Base-by-base conservation (phyloP, 176 grass and related monocot species). In the Tillandsia leiboldiana region DNA sequence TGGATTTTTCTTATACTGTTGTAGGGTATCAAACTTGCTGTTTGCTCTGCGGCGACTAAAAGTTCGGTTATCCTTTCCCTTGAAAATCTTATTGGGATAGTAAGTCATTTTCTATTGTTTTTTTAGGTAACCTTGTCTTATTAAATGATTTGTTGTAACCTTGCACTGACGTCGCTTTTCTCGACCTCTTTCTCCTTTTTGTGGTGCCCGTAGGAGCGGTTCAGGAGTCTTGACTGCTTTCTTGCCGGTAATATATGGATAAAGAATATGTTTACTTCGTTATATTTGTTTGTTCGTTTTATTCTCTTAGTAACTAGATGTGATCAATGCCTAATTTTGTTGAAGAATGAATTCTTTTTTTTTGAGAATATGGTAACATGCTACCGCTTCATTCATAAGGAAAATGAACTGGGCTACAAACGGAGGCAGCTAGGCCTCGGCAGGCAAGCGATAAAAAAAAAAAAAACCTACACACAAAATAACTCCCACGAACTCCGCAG, bases 1-100 rank as follows among this genome's bases (percentile, higher is more conserved):
- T 33, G 11, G 81, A 14, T 56, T 29, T 76, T 74, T 77, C 26
- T 29, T 69, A 67, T 64, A 66, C 64, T 87, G 67, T 47, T 91
- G 49, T 74, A 97, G 93, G 89, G 84, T 75, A 90, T 97, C 79
- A 97, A 90, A 75, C 86, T 97, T 83, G 82, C 93, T 72, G 89
- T 97, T 83, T 97, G 89, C 73, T 97, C 93, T 68, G 93, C 93
- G 9, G 93, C 89, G 79, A 97, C 93, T 81, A 97, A 97, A 85
- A 90, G 89, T 87, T 97, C 89, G 15, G 89, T 97, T 26, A 79
- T 97, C 63, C 11, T 97, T 28, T 87, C 81, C 64, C 84, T 97
- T 69, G 89, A 92, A 81, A 92, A 80, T 73, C 93, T 96, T 81
- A 85, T 97, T 79, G 93, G 93, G 77, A 72, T 87, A 67, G 93